phyloP scores from a whole-genome alignment of 1,284 basidiomycete species.

The Leccinum discolor region DNA sequence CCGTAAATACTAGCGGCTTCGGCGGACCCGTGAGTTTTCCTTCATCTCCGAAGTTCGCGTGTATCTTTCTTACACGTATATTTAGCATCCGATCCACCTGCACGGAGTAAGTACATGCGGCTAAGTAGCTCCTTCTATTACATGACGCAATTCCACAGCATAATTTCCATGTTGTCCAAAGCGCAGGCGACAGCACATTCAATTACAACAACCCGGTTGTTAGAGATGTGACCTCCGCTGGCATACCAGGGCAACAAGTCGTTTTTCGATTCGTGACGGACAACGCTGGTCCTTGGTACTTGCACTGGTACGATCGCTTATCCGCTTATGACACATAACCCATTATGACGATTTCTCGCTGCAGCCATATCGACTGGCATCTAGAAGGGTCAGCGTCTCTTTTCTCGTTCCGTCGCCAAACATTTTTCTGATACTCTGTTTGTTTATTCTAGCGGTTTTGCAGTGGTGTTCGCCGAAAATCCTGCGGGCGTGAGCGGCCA shows the following conservation, averaged over 20 bases:
- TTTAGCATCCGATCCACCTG: constrained; percentile 40
- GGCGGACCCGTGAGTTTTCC: constrained; percentile 20
- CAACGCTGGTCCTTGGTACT: constrained; percentile 43
- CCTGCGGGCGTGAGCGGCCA: background rate
- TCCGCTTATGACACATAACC: background rate
- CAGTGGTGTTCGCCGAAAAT: background rate
- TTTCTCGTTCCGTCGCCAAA: background rate
- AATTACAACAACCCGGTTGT: constrained; percentile 42
- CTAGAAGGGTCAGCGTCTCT: background rate
- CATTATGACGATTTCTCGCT: background rate
- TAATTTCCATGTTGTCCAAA: constrained; percentile 36
- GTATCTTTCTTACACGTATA: constrained; percentile 1
- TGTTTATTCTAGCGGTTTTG: background rate
- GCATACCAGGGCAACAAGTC: constrained; percentile 26
- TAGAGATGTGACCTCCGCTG: constrained; percentile 32
- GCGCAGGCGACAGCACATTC: constrained; percentile 25
- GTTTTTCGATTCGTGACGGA: constrained; percentile 38
- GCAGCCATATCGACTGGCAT: background rate
- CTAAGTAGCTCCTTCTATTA: constrained; percentile 1
- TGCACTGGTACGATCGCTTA: background rate
- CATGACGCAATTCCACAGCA: constrained; percentile 26
- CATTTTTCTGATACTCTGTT: background rate
- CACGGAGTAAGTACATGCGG: background rate
- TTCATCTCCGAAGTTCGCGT: background rate
- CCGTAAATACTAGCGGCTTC: constrained; percentile 15